phyloP scores from a whole-genome alignment of 306 rosid species.

The barrel medic (Medicago truncatula) region DNA sequence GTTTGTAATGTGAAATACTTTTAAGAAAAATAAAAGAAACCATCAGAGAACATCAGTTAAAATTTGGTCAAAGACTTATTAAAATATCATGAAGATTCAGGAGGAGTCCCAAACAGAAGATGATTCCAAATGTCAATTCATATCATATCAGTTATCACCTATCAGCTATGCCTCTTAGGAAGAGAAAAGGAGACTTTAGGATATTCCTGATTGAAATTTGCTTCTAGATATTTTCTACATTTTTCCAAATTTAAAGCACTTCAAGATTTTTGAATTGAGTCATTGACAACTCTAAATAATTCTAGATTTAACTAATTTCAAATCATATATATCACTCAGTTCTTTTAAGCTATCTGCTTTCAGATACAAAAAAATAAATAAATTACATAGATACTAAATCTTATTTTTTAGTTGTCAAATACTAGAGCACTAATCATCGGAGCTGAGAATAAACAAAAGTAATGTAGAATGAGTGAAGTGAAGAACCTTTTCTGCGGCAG shows the following conservation, averaged over 20 bases:
- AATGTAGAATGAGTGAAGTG: slow-evolving; percentile 12
- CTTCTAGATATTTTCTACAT: not conserved
- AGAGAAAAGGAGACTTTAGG: not conserved
- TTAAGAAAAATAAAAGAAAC: slow-evolving; percentile 30
- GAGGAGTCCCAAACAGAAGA: not conserved
- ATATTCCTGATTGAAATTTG: not conserved
- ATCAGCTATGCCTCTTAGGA: no score
- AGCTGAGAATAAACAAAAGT: slow-evolving; percentile 8
- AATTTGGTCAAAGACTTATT: not conserved
- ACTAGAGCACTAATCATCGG: not conserved
- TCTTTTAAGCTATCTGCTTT: not conserved
- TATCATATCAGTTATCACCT: no score
- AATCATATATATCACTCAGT: not conserved
- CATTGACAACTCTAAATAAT: not conserved
- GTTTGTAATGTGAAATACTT: slow-evolving; percentile 26
- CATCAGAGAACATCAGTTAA: not conserved
- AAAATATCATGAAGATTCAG: not conserved
- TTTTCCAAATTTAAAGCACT: not conserved
- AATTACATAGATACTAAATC: not conserved
- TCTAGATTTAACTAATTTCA: not conserved
- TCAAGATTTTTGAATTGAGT: not conserved
- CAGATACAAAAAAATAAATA: not conserved
- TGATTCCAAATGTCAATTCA: not conserved
- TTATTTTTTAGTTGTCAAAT: not conserved
- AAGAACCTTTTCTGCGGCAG: slow-evolving; percentile 90